Evolutionary conservation across 2,329 filamentous ascomycete genomes (phyloP).

Genomic region (Chaetomiaceae sp.): DNA sequence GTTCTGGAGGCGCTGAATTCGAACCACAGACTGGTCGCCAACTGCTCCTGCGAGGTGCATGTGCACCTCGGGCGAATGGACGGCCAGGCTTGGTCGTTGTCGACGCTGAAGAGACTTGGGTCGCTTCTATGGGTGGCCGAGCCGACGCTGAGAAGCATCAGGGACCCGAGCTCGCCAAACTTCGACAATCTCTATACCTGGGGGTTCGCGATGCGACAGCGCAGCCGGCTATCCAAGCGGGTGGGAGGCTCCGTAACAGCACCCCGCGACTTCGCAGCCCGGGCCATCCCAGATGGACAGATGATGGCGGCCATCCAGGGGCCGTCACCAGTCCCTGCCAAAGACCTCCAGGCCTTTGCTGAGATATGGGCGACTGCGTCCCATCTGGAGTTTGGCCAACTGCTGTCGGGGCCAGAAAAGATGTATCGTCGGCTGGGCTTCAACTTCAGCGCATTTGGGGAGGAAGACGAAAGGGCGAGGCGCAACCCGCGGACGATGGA

Average conservation of each 20-base stretch:
- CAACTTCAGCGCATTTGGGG: conserved; percentile 39
- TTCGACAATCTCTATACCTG: conserved; percentile 37
- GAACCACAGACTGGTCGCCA: conserved; percentile 30
- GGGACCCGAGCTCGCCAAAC: conserved; percentile 37
- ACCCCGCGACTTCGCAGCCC: neutral
- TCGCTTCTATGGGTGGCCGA: conserved; percentile 37
- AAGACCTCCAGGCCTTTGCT: conserved; percentile 25
- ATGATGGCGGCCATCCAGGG: conserved; percentile 21
- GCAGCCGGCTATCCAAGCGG: conserved; percentile 32
- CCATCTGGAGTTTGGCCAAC: conserved; percentile 31
- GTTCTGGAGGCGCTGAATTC: conserved; percentile 28
- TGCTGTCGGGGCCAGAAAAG: conserved; percentile 34
- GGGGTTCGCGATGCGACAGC: conserved; percentile 33
- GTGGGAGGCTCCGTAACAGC: neutral
- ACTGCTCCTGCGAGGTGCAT: conserved; percentile 39
- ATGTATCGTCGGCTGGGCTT: conserved; percentile 37
- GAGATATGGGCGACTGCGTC: conserved; percentile 31
- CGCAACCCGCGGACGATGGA: conserved; percentile 37
- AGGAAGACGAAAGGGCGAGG: conserved; percentile 34
- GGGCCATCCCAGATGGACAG: conserved; percentile 13
- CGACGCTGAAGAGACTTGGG: conserved; percentile 34
- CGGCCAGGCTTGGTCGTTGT: conserved; percentile 30
- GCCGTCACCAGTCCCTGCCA: neutral
- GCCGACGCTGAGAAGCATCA: conserved; percentile 34
- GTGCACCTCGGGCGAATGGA: conserved; percentile 37